Conservation (phyloP, 108 stramenopile genomes). For the Conticribra weissflogii region DNA sequence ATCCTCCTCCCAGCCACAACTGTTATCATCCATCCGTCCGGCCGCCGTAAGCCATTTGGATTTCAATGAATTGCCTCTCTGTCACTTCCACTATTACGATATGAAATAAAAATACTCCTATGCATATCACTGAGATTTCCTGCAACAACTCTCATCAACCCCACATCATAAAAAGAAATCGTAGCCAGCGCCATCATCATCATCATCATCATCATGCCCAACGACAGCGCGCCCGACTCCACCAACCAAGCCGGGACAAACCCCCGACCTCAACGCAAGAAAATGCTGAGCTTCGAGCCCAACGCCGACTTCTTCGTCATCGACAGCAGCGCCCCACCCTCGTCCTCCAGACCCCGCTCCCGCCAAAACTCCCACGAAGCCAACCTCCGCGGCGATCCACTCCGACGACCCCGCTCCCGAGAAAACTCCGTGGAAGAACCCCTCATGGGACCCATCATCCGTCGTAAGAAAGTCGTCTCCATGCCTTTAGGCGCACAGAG, state of each 20-base stretch:
- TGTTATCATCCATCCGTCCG: no score
- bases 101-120: no score
- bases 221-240: not conserved
- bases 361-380: conserved; percentile 27
- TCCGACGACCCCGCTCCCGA: conserved; percentile 15
- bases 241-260: not conserved
- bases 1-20: no score
- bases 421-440: conserved; percentile 19
- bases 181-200: no score
- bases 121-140: no score
- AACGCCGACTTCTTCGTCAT: conserved; percentile 36
- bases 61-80: no score
- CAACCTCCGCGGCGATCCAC: not conserved
- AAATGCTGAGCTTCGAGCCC: conserved; percentile 34
- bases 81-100: no score
- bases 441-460: conserved; percentile 59
- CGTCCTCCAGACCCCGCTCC: not conserved
- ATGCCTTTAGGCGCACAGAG: conserved; percentile 50
- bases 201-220: not conserved
- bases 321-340: conserved; percentile 14
- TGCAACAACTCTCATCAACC: no score
- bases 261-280: conserved; percentile 6
- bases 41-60: no score
- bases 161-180: no score
- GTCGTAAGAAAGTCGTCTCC: conserved; percentile 58